Base-by-base conservation (phyloP, 2,329 filamentous ascomycete genomes). In the Scytalidium lignicola region DNA sequence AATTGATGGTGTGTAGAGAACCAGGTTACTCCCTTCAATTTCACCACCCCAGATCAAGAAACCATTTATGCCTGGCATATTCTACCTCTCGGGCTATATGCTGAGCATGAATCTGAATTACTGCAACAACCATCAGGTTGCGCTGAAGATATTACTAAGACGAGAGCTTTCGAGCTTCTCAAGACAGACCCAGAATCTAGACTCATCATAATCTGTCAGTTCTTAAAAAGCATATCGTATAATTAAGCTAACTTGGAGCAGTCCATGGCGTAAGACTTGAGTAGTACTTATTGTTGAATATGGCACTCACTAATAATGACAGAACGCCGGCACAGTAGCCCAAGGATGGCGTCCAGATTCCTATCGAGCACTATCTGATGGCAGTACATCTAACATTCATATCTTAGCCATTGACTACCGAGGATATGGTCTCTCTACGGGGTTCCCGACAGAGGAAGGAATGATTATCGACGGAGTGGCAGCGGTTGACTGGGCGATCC, bases 401-500 rank as follows among this genome's bases (percentile, higher is more conserved):
- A 79, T 96, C 41, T 74, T 96, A n/a, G 81, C 89, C 37, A 83
- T 96, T 59, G 90, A 96, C 72, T 96, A 96, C 68, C 86, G 91
- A 17, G 91, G 91, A 6, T 96, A 89, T 58, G 91, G 90, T 1
- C 76, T 80, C 37, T 93, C 88, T 8, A 88, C 84, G 0, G 90
- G 92, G n/a, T 71, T 69, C 3, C 92, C 92, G 0, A 85, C 83
- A 0, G 92, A 97, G 69, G 70, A 78, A 29, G 92, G 92, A 0
- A 70, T 97, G 7, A 88, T 95, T 48, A 80, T 79, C 3, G 92
- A 97, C 63, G 89, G 85, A 15, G 74, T 86, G 3, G 75, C 89
- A 0, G 70, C 89, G 2, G 74, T 95, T 2, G 77, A 90, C 52
- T 95, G 87, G 71, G 81, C 87, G 9, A 74, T 90, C 32, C 70